These are phyloP conservation scores for Leccinum pachyderme DNA, from an alignment of 1,284 basidiomycete genomes.

Conservation along the genomic window DNA sequence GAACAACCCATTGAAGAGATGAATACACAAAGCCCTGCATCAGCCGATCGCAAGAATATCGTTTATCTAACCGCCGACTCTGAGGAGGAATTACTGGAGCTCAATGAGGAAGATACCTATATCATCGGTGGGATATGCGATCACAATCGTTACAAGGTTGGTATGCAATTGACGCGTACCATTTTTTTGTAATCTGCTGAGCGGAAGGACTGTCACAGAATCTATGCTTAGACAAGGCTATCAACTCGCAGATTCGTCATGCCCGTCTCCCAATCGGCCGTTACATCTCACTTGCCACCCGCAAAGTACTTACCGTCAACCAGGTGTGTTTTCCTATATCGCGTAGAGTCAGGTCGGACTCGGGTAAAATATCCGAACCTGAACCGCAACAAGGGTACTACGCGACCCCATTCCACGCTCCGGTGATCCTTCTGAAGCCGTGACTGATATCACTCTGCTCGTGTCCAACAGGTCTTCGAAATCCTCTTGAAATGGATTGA, in stretches of 20 bases:
- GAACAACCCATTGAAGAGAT: constrained; percentile 6
- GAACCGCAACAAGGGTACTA: neutral
- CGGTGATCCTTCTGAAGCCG: constrained; percentile 1
- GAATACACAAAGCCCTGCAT: constrained; percentile 5
- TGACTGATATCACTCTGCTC: constrained; percentile 12
- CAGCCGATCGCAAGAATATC: constrained; percentile 46
- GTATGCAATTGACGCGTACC: constrained; percentile 1
- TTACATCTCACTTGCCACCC: constrained; percentile 80
- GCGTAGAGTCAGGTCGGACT: neutral
- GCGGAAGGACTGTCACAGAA: constrained; percentile 47
- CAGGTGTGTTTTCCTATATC: constrained; percentile 45
- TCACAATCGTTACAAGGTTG: constrained; percentile 91
- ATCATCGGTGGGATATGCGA: constrained; percentile 97
- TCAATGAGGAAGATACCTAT: constrained; percentile 86
- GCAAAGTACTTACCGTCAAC: constrained; percentile 97
- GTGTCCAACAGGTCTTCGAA: constrained; percentile 63
- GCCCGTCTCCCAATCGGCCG: constrained; percentile 92
- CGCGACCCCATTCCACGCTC: neutral
- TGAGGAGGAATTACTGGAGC: constrained; percentile 75
- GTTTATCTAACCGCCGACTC: constrained; percentile 97
- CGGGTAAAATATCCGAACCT: neutral
- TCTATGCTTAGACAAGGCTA: constrained; percentile 88
- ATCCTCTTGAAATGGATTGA: constrained; percentile 91
- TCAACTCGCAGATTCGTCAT: constrained; percentile 69
- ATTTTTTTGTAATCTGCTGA: constrained; percentile 2